Evolutionary conservation across 768 basidiomycete species (phyloP), one percentile per base, ranked within the genome.

Genomic region (Russula emetica): DNA sequence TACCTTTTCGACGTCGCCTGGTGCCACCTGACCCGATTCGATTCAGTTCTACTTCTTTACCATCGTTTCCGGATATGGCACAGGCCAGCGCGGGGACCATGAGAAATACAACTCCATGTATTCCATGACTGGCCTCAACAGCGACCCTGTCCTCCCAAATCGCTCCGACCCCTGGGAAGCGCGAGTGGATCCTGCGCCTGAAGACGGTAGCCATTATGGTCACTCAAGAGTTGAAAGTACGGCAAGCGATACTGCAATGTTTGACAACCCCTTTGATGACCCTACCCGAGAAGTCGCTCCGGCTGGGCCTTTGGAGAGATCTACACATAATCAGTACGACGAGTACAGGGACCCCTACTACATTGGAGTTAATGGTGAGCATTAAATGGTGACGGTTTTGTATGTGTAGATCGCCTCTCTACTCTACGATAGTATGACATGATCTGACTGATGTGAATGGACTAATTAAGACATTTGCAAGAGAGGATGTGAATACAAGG

Each of bases 71-170:
- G 85, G 85, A 2, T 97, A 94, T 73, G 83, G 86, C 30, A 75
- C 78, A 20, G 80, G 83, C 14, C 94, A 96, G 74, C 85, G 84
- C 34, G 79, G 78, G n/a, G 92, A 94, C 70, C 91, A 93, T 72
- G 82, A 82, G 66, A 85, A 88, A 70, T 94, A 92, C 70, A 85
- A 88, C 70, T 82, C 84, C 28, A 78, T 91, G 61, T 85, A 85
- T 71, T 86, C 86, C 67, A 74, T 83, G 4, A 77, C 78, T 14
- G 78, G 78, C 67, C 79, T 81, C 54, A 81, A 78, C 36, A 76
- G 76, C 67, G 85, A 88, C 67, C 85, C 87, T 38, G 84, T 85
- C 11, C 80, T 91, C 77, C 80, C 78, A 65, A 78, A 82, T 67
- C 85, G 87, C 59, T 78, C 76, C 66, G 85, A 87, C 70, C 81